These are phyloP conservation scores for Colletotrichum lini DNA, from an alignment of 2,329 filamentous ascomycete species.

Conservation along the genomic window DNA sequence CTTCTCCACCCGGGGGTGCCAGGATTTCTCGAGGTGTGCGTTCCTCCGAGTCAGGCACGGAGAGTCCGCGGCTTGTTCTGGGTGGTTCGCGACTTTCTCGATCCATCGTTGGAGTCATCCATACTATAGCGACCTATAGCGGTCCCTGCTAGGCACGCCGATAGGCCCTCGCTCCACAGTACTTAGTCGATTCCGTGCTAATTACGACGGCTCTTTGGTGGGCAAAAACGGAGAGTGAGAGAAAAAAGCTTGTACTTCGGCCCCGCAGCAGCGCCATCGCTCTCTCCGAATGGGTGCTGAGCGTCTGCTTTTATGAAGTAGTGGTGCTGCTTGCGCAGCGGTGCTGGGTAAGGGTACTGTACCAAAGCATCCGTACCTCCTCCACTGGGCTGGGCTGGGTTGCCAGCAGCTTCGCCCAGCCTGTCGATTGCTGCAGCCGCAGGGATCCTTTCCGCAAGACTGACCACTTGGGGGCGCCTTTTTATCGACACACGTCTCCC, in stretches of 20 bases:
- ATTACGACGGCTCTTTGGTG: constrained; percentile 3
- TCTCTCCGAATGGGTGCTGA: constrained; percentile 23
- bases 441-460: not conserved
- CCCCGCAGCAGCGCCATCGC: constrained; percentile 32
- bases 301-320: not conserved
- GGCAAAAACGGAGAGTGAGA: not conserved
- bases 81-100: constrained; percentile 5
- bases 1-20: not conserved
- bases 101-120: not conserved
- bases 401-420: constrained; percentile 12
- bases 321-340: not conserved
- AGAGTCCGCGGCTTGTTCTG: constrained; percentile 1
- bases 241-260: constrained; percentile 19
- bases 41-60: not conserved
- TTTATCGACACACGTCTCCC: constrained; percentile 34
- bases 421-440: constrained; percentile 8
- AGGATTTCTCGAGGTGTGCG: not conserved
- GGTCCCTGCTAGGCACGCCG: not conserved
- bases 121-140: not conserved
- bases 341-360: constrained; percentile 23
- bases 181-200: constrained; percentile 13
- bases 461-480: constrained; percentile 26
- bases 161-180: constrained; percentile 9
- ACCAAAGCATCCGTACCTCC: constrained; percentile 12
- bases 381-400: constrained; percentile 1